Percentiles rank a stretch among this genome's conserved stretches.
These are phyloP conservation scores for Mycena rebaudengoi DNA, from an alignment of 768 basidiomycete genomes.

Conservation along the genomic window DNA sequence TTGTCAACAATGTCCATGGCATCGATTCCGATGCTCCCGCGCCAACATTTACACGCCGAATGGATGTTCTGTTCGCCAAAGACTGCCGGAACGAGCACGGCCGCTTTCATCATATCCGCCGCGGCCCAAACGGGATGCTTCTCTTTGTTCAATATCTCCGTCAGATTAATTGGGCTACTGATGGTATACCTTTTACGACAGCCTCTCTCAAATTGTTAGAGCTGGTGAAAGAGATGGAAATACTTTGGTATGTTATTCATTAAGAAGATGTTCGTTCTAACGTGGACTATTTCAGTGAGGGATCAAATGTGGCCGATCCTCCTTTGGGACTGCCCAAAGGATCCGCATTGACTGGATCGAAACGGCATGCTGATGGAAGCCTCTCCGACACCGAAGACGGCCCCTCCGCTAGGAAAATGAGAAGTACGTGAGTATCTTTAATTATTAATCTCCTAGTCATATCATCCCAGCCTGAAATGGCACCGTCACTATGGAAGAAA, in stretches of 20 bases:
- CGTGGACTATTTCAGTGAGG: not conserved
- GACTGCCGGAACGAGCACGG: conserved; percentile 5
- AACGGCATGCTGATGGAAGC: no score
- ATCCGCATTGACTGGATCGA: no score
- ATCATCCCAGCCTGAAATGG: not conserved
- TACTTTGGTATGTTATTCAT: not conserved
- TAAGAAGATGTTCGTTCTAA: not conserved
- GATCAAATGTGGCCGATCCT: not conserved
- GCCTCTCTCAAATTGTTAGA: not conserved
- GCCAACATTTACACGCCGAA: not conserved
- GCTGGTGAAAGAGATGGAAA: not conserved
- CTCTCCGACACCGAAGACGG: not conserved
- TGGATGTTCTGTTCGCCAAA: conserved; percentile 13
- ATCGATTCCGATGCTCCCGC: no score
- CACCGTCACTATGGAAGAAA: not conserved
- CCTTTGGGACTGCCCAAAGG: no score
- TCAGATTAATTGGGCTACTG: not conserved
- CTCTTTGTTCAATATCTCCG: conserved; percentile 3
- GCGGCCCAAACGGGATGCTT: conserved; percentile 2
- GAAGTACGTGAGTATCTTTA: not conserved
- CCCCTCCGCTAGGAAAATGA: not conserved
- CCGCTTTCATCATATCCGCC: not conserved
- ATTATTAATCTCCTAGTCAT: not conserved
- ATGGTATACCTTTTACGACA: not conserved
- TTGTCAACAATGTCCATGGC: no score